These are phyloP conservation scores for Cryptococcus wingfieldii DNA, from an alignment of 1,284 basidiomycete species.

Conservation along the genomic window DNA sequence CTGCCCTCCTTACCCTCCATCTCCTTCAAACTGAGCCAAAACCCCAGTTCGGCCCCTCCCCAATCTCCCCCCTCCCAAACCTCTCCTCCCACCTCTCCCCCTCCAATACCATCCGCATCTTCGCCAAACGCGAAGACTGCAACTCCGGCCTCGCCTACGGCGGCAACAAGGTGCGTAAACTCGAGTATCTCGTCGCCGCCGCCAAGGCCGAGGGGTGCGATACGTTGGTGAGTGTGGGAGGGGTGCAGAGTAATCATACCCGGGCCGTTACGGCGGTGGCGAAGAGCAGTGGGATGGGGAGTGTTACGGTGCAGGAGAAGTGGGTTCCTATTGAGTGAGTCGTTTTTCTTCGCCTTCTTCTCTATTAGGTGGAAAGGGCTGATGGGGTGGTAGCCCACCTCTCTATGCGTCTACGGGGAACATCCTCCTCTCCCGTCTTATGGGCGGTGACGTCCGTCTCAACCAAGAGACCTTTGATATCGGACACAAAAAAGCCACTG, in stretches of 20 bases:
- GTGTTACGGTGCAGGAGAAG: conserved; percentile 35
- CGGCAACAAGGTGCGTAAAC: conserved; percentile 42
- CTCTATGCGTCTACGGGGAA: conserved; percentile 35
- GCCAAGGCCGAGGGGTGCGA: conserved; percentile 27
- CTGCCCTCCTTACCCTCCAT: not conserved
- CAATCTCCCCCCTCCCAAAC: conserved; percentile 30
- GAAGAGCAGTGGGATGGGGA: conserved; percentile 1
- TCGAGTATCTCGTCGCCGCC: conserved; percentile 37
- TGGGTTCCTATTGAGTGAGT: conserved; percentile 35
- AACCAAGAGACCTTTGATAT: conserved; percentile 34
- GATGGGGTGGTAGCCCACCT: conserved; percentile 10
- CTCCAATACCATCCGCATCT: conserved; percentile 19
- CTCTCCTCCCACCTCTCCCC: conserved; percentile 22
- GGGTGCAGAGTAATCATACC: conserved; percentile 37
- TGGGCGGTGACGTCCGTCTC: conserved; percentile 38
- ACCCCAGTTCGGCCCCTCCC: conserved; percentile 33
- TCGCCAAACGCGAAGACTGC: conserved; percentile 36
- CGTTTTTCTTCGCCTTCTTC: no score
- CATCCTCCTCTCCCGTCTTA: conserved; percentile 34
- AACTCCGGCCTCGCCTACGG: conserved; percentile 38
- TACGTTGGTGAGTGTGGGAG: conserved; percentile 37
- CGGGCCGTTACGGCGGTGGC: conserved; percentile 33
- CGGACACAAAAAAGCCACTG: conserved; percentile 31
- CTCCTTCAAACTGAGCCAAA: not conserved
- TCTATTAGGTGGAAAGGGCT: no score